phyloP scores from a whole-genome alignment of 2,329 filamentous ascomycete genomes.

The Aureobasidium sp. region DNA sequence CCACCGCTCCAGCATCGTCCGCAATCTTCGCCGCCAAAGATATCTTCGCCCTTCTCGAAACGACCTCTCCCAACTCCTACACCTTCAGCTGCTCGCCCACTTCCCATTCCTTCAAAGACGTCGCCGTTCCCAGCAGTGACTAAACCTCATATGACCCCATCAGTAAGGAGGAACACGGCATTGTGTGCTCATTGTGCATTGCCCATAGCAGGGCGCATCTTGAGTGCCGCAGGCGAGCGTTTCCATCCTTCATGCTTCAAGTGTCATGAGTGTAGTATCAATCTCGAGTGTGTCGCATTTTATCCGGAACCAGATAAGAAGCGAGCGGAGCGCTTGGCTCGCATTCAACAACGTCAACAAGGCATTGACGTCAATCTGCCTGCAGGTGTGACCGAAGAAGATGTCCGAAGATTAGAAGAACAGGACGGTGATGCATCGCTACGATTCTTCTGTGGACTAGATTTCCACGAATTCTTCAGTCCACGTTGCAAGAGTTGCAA shows the following conservation, averaged over 20 bases:
- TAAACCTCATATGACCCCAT: conserved; percentile 36
- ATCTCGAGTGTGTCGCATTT: conserved; percentile 90
- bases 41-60: conserved; percentile 18
- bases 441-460: conserved; percentile 95
- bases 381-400: conserved; percentile 52
- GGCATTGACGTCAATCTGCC: conserved; percentile 47
- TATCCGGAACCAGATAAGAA: conserved; percentile 77
- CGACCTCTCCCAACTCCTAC: conserved; percentile 21
- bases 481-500: conserved; percentile 93
- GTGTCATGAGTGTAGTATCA: conserved; percentile 78
- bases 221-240: conserved; percentile 70
- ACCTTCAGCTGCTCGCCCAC: conserved; percentile 37
- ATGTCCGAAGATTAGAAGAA: conserved; percentile 22
- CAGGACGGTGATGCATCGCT: conserved; percentile 61
- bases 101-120: conserved; percentile 38
- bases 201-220: conserved; percentile 83
- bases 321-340: conserved; percentile 61
- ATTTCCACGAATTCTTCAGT: conserved; percentile 92
- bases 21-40: conserved; percentile 15
- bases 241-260: conserved; percentile 93
- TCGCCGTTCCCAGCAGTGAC: conserved; percentile 4
- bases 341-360: conserved; percentile 57
- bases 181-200: conserved; percentile 76
- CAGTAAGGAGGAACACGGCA: conserved; percentile 50
- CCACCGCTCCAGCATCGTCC: conserved; percentile 22